These are phyloP conservation scores for Monosporascus sp. DNA, from an alignment of 2,329 filamentous ascomycete species.

Conservation along the genomic window DNA sequence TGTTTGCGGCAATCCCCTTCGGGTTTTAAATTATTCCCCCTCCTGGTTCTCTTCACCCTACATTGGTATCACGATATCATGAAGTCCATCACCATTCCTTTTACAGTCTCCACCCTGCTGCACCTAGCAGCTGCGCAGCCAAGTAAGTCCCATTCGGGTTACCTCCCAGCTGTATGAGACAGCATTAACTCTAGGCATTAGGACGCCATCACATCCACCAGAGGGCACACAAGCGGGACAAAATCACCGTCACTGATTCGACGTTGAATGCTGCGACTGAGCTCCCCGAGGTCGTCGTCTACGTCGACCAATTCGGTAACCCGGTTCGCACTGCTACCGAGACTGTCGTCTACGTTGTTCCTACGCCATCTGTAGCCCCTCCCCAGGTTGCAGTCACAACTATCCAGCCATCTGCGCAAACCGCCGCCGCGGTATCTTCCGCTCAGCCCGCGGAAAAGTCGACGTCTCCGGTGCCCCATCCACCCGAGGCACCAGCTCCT, in stretches of 20 bases:
- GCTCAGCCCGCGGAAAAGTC: conserved; percentile 6
- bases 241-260: conserved; percentile 31
- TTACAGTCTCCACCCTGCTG: conserved; percentile 33
- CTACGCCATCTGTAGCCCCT: conserved; percentile 9
- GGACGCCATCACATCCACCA: conserved; percentile 29
- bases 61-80: conserved; percentile 28
- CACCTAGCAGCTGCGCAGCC: conserved; percentile 37
- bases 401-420: conserved; percentile 4
- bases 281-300: conserved; percentile 48
- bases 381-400: conserved; percentile 1
- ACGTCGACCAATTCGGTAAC: conserved; percentile 53
- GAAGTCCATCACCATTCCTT: conserved; percentile 34
- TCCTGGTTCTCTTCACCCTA: conserved; percentile 2
- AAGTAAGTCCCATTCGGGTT: conserved; percentile 16
- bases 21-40: conserved; percentile 9
- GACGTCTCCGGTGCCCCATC: conserved; percentile 3
- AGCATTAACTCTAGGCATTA: conserved; percentile 9
- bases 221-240: conserved; percentile 19
- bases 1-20: conserved; percentile 9
- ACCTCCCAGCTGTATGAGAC: not conserved
- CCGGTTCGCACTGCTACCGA: conserved; percentile 39
- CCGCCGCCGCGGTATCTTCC: conserved; percentile 4
- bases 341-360: conserved; percentile 23
- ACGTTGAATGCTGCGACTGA: conserved; percentile 34
- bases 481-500: conserved; percentile 3